Evolutionary conservation across 768 basidiomycete species (phyloP), one percentile per base, ranked within the genome.

Genomic region (Gautieria morchelliformis): DNA sequence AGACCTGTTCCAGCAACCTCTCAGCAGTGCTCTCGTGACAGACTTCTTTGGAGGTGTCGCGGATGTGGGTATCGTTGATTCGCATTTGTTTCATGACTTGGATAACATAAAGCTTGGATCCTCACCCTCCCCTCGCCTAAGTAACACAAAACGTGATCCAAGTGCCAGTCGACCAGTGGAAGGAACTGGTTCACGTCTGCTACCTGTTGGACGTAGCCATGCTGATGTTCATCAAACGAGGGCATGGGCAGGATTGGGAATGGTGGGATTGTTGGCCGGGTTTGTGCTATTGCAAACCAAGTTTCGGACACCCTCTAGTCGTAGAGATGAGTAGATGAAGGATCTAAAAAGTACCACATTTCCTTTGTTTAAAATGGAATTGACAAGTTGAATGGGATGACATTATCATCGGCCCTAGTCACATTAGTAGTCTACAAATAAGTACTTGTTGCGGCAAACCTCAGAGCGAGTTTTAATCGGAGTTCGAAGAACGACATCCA

Each of bases 11-110:
- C 68, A 67, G 9, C 78, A 87, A 45, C 75, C 80, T 7, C 75
- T 92, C n/a, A 74, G 80, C 46, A 65, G 76, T 9, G 76, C 81
- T 1, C 74, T 79, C 3, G 77, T 93, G 55, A 92, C 89, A 4
- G 89, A 93, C 68, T 93, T 93, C 67, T 85, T 93, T 63, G 91
- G 91, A 2, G 93, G 90, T 1, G 90, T 96, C 15, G 77, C 88
- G 15, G 85, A 87, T 58, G 90, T 86, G 0, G 91, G 96, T 63
- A 73, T 93, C 15, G 67, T 72, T n/a, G 56, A 52, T 7, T 52
- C 32, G 20, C 24, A 52, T 19, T 1, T 32, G 14, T 52, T 14
- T 35, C 8, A 22, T 11, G 22, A 30, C 8, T 3, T 49, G 48
- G 17, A 24, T 11, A 35, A 22, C 48, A n/a, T 14, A 22, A 14